A percentile compares a stretch with the other conserved stretches of the same genome.
These are phyloP conservation scores for Aureobasidium pullulans DNA, from an alignment of 2,329 filamentous ascomycete genomes.

Conservation along the genomic window DNA sequence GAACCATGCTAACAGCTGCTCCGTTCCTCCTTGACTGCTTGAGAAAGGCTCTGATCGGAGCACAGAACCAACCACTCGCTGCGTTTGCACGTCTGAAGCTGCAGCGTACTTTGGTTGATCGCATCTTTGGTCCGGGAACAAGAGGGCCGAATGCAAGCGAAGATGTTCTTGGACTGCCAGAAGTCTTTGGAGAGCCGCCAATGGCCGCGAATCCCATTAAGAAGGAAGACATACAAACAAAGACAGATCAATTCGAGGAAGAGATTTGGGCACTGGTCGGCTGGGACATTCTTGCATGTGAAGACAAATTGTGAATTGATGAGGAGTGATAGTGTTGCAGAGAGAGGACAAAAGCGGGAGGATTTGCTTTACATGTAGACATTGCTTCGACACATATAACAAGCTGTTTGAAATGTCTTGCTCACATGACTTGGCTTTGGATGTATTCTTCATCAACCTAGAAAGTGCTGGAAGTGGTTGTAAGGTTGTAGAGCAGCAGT, in stretches of 20 bases:
- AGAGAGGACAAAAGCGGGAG: too few species aligned
- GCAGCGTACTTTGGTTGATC: constrained; percentile 37
- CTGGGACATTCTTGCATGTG: constrained; percentile 43
- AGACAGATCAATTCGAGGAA: constrained; percentile 47
- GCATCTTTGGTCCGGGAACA: constrained; percentile 31
- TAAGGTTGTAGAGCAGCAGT: neutral
- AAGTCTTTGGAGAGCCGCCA: constrained; percentile 32
- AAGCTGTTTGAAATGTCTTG: too few species aligned
- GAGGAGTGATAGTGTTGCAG: neutral
- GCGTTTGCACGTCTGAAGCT: constrained; percentile 33
- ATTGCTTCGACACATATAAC: too few species aligned
- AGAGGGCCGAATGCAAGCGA: constrained; percentile 17
- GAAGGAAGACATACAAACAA: constrained; percentile 32
- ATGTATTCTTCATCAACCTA: too few species aligned
- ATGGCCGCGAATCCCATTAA: constrained; percentile 19
- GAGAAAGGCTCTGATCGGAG: constrained; percentile 33
- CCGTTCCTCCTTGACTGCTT: constrained; percentile 37
- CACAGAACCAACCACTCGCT: constrained; percentile 23
- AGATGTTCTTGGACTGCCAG: constrained; percentile 29
- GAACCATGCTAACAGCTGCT: constrained; percentile 28
- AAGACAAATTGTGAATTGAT: neutral
- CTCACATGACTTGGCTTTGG: too few species aligned
- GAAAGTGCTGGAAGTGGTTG: too few species aligned
- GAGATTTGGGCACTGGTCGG: constrained; percentile 52
- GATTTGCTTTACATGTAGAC: too few species aligned